Base-by-base conservation (phyloP, 306 rosid genomes). In the Casuarina equisetifolia region DNA sequence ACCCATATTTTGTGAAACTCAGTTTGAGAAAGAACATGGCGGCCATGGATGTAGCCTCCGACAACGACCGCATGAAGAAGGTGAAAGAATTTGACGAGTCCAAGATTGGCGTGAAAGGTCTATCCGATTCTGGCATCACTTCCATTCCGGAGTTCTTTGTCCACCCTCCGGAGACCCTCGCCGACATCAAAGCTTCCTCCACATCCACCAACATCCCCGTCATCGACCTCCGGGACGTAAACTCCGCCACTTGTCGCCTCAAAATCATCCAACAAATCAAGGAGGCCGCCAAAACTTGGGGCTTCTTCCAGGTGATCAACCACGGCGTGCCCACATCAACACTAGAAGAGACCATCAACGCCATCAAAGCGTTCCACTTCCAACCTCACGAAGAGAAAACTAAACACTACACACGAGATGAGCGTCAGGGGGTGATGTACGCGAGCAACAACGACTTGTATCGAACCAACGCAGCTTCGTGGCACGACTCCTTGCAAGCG, bases 231-330 rank as follows among this genome's bases (percentile, higher is more conserved):
- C 78, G 82, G 59, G 10, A 57, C 53, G 45, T 74, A 2, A 1
- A 54, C 75, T 80, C 81, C 10, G 25, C 35, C 15, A 46, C 59
- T 15, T 67, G 74, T 68, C 78, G 82, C 10, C 71, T 73, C 35
- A 38, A 69, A 25, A 74, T 85, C 54, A 7, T 87, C 1, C 61
- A 87, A 2, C 87, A 80, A 46, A 43, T 85, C 79, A 82, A 73
- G 67, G 53, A 81, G 36, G 89, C 87, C 8, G 63, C 89, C 49
- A 69, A 16, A 69, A 76, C 78, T 1, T 85, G 85, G 85, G 91
- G 91, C 4, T 88, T 88, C 79, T 83, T 87, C 84, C 91, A 83
- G 74, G 81, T 83, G 35, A 83, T 83, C 78, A 85, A 88, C 85
- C 89, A 85, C 42, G 82, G 77, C 32, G 53, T 81, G 0, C 82